Conservation (phyloP, 805 yeast genomes). For the Kodamaea neixiangensis region DNA sequence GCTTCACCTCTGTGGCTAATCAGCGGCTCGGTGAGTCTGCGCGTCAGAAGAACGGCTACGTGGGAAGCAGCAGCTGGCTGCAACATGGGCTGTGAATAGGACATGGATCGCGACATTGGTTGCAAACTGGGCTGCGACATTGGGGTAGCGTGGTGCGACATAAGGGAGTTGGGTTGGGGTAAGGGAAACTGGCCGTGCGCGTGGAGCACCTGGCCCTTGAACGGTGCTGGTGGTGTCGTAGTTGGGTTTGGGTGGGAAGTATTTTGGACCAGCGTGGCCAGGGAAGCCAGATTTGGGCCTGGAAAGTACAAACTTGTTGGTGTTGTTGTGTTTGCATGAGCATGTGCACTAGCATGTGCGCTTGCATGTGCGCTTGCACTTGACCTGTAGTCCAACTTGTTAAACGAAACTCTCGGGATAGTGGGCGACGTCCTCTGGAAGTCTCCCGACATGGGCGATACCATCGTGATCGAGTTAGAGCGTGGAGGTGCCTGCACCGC, state of each 20-base stretch:
- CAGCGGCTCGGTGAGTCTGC: background rate
- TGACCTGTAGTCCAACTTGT: background rate
- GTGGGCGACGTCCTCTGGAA: background rate
- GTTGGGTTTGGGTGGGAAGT: too few relatives aligned
- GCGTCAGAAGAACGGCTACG: background rate
- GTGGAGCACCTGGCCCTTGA: background rate
- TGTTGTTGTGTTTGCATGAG: background rate
- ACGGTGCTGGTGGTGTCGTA: background rate
- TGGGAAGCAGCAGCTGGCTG: background rate
- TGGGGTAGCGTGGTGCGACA: slow-evolving; percentile 8
- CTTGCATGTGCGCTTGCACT: too few relatives aligned
- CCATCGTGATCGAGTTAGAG: background rate
- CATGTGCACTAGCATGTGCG: too few relatives aligned
- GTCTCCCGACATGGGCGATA: background rate
- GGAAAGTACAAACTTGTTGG: background rate
- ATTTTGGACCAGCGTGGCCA: too few relatives aligned
- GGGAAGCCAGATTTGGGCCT: background rate
- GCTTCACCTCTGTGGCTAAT: background rate
- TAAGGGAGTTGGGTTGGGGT: background rate
- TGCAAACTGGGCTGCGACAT: slow-evolving; percentile 8
- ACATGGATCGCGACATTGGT: slow-evolving; percentile 1
- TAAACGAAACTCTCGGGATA: slow-evolving; percentile 5
- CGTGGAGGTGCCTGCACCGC: background rate
- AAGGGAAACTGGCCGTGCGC: background rate
- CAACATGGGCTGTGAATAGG: background rate